phyloP scores from a whole-genome alignment of 2,329 filamentous ascomycete genomes.

The Cladosporium velox region DNA sequence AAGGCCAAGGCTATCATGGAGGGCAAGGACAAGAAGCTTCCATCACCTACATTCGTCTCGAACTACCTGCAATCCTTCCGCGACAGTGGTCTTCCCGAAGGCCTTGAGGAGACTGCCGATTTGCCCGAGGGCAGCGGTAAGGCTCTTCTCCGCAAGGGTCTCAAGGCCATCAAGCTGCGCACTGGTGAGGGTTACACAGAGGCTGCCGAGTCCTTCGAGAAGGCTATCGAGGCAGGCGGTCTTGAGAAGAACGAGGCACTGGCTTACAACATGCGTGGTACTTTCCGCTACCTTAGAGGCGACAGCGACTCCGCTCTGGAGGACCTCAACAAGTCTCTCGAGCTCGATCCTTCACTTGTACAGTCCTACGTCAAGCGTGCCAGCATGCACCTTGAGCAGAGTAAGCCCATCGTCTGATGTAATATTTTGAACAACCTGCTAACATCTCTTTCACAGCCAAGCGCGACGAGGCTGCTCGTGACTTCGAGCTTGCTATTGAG shows the following conservation, averaged over 20 bases:
- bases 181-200: constrained; percentile 91
- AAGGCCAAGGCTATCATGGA: constrained; percentile 89
- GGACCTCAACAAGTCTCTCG: constrained; percentile 90
- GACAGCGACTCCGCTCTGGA: constrained; percentile 79
- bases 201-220: constrained; percentile 81
- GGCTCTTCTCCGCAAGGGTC: constrained; percentile 80
- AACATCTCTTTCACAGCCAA: constrained; percentile 56
- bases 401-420: constrained; percentile 51
- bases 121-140: constrained; percentile 76
- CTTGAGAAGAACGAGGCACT: constrained; percentile 83
- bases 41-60: constrained; percentile 93
- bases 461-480: constrained; percentile 79
- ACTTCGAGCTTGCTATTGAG: constrained; percentile 81
- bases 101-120: constrained; percentile 79
- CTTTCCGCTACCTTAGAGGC: constrained; percentile 89
- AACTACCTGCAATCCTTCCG: constrained; percentile 99
- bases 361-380: constrained; percentile 99
- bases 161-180: constrained; percentile 78
- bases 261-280: constrained; percentile 94
- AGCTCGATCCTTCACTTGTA: constrained; percentile 81
- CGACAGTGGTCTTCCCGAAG: constrained; percentile 73
- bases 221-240: constrained; percentile 78
- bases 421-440: constrained; percentile 29
- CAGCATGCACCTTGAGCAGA: constrained; percentile 94
- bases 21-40: constrained; percentile 79